Percentiles rank a stretch among this genome's conserved stretches.
These are phyloP conservation scores for Papiliotrema nemorosa DNA, from an alignment of 1,284 basidiomycete genomes.

Conservation along the genomic window DNA sequence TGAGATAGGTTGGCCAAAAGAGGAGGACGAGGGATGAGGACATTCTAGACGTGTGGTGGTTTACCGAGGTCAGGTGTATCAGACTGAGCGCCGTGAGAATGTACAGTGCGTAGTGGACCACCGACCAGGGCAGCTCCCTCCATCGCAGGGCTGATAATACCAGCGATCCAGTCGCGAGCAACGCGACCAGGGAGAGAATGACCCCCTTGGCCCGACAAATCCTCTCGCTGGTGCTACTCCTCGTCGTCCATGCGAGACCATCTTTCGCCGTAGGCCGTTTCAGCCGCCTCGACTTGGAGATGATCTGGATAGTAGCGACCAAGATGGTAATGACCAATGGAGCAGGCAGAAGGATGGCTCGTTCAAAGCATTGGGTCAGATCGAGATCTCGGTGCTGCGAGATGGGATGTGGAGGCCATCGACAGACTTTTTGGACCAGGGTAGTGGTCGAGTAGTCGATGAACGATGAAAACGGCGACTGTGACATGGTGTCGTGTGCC, in stretches of 20 bases:
- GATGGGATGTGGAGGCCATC: slow-evolving; percentile 35
- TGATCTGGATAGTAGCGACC: slow-evolving; percentile 50
- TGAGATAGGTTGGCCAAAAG: slow-evolving; percentile 74
- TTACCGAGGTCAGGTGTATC: slow-evolving; percentile 51
- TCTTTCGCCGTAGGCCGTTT: slow-evolving; percentile 17
- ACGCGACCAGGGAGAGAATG: slow-evolving; percentile 38
- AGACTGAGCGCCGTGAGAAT: slow-evolving; percentile 37
- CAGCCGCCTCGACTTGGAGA: slow-evolving; percentile 36
- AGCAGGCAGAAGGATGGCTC: slow-evolving; percentile 60
- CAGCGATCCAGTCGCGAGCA: slow-evolving; percentile 57
- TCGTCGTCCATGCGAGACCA: slow-evolving; percentile 24
- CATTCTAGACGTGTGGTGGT: slow-evolving; percentile 71
- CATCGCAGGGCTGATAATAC: slow-evolving; percentile 48
- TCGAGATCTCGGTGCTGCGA: slow-evolving; percentile 69
- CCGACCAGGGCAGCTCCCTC: slow-evolving; percentile 18
- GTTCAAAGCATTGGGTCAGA: slow-evolving; percentile 78
- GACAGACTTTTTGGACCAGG: slow-evolving; percentile 13
- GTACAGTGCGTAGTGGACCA: slow-evolving; percentile 32
- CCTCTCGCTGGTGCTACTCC: slow-evolving; percentile 52
- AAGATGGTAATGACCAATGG: slow-evolving; percentile 57
- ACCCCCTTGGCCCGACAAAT: slow-evolving; percentile 64
- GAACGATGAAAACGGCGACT: slow-evolving; percentile 3
- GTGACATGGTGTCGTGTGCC: not conserved
- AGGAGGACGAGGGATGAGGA: slow-evolving; percentile 75
- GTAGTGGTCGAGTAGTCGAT: slow-evolving; percentile 16